phyloP scores from a whole-genome alignment of 768 basidiomycete genomes.

The Termitomyces sp. region DNA sequence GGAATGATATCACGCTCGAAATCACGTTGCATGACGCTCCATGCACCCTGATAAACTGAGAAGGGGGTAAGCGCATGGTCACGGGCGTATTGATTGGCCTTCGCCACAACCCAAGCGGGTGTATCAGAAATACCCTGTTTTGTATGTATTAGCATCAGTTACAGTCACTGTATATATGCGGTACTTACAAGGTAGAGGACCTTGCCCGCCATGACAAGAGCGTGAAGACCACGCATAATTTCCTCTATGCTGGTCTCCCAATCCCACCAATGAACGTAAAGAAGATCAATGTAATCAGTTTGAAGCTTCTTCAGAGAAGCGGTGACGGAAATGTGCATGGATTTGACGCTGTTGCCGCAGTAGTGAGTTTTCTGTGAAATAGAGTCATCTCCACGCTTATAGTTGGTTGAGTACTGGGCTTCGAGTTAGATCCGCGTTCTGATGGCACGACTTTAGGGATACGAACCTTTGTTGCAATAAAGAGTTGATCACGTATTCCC shows the following conservation, averaged over 20 bases:
- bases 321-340: slow-evolving; percentile 36
- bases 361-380: slow-evolving; percentile 34
- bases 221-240: slow-evolving; percentile 53
- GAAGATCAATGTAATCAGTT: slow-evolving; percentile 43
- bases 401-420: slow-evolving; percentile 27
- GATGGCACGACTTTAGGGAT: background rate
- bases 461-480: slow-evolving; percentile 38
- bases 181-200: slow-evolving; percentile 40
- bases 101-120: slow-evolving; percentile 41
- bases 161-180: background rate
- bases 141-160: background rate
- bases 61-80: slow-evolving; percentile 44
- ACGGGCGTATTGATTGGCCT: slow-evolving; percentile 44
- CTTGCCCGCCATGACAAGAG: slow-evolving; percentile 47
- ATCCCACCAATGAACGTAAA: slow-evolving; percentile 52
- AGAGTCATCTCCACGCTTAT: slow-evolving; percentile 20
- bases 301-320: slow-evolving; percentile 44
- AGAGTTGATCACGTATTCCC: slow-evolving; percentile 40
- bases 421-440: background rate
- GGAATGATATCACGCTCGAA: slow-evolving; percentile 49
- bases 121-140: slow-evolving; percentile 30
- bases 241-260: slow-evolving; percentile 50
- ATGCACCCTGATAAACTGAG: slow-evolving; percentile 43
- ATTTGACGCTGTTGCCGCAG: slow-evolving; percentile 47
- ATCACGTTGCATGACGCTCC: slow-evolving; percentile 37